Evolutionary conservation across 805 yeast genomes (phyloP), one percentile per base, ranked within the genome.

Genomic region (Babjeviella inositovora): DNA sequence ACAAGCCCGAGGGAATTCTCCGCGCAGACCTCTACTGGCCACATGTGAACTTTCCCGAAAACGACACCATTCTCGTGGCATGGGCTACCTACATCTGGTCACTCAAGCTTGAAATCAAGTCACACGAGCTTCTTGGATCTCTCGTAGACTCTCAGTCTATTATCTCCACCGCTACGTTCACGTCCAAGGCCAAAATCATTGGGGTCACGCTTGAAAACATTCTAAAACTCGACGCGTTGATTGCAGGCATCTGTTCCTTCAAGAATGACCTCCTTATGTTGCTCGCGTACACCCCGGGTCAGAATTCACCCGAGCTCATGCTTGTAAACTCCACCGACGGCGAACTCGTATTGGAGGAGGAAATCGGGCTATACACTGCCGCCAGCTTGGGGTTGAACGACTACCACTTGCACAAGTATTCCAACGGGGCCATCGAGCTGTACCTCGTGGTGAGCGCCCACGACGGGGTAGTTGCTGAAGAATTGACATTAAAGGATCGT

Each of bases 21-120:
- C 53, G 85, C 12, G 71, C 92, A 3, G 95, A 82, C 32, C 45
- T 85, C 17, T 81, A 75, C 35, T 72, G 90, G 70, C 96, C 97
- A 0, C 62, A 77, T 22, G 62, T 79, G 3, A 68, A 67, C 27
- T 58, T 60, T 25, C 69, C 73, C 0, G 92, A 73, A 34, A 47
- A 59, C 3, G 76, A 74, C 38, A 45, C 79, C 29, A 51, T 82
- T 7, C 45, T 79, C 1, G 59, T 90, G 13, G 93, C 85, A 0
- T 90, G 97, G 97, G 77, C 70, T 3, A 60, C 68, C 30, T 63
- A 70, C 31, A 54, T 87, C 3, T 85, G 93, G 92, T 50, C 62
- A 11, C 47, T 82, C 17, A 57, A 70, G 28, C 46, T 70, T 6
- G 53, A 62, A 5, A 27, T 45, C 8, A 26, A 32, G 14, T 19